These are phyloP conservation scores for Termitomyces sp. DNA, from an alignment of 768 basidiomycete genomes.

Conservation along the genomic window DNA sequence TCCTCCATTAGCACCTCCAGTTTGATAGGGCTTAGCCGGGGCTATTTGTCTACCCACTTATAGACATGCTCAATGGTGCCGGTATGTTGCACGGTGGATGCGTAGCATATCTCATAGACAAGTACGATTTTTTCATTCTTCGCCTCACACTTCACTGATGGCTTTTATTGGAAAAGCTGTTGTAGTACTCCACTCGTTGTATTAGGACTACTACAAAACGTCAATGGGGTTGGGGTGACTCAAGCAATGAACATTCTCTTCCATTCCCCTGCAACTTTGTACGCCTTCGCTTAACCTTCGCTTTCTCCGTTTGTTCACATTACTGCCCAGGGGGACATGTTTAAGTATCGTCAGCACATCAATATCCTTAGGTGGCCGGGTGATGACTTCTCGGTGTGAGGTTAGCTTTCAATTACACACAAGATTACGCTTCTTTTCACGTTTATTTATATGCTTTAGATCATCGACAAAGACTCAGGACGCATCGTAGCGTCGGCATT, in stretches of 20 bases:
- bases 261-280: slow-evolving; percentile 64
- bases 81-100: slow-evolving; percentile 77
- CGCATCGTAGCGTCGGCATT: slow-evolving; percentile 60
- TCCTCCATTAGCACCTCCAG: slow-evolving; percentile 4
- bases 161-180: slow-evolving; percentile 33
- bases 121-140: slow-evolving; percentile 36
- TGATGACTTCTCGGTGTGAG: slow-evolving; percentile 71
- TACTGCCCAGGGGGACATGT: slow-evolving; percentile 42
- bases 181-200: slow-evolving; percentile 65
- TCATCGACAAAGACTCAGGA: slow-evolving; percentile 54
- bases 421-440: slow-evolving; percentile 1
- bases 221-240: slow-evolving; percentile 72
- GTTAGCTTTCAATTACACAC: slow-evolving; percentile 28
- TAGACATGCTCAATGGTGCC: slow-evolving; percentile 72
- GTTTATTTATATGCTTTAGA: slow-evolving; percentile 25
- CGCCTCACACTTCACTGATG: neutral
- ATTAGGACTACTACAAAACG: slow-evolving; percentile 51
- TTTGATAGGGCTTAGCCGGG: slow-evolving; percentile 1
- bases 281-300: slow-evolving; percentile 20
- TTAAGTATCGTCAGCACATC: slow-evolving; percentile 60
- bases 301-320: slow-evolving; percentile 5
- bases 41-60: neutral
- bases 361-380: slow-evolving; percentile 58
- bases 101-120: slow-evolving; percentile 69
- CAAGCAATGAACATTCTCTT: slow-evolving; percentile 66